Base-by-base conservation (phyloP, 306 rosid species). In the Lathyrus sativus region DNA sequence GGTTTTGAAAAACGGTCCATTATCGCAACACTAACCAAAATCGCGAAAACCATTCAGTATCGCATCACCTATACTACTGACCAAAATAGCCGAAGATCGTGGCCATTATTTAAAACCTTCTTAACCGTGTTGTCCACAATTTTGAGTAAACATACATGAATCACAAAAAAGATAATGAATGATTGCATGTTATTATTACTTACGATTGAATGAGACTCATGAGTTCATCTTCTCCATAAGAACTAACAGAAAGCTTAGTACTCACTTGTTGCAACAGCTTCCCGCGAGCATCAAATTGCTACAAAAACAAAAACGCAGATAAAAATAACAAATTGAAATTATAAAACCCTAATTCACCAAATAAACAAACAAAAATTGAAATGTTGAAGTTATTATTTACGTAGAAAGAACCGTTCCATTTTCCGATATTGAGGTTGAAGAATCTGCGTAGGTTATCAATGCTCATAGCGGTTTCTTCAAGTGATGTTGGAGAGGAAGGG, bases 161-260 rank as follows among this genome's bases (percentile, higher is more conserved):
- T 19, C 2, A 51, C 3, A 51, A 54, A 24, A 53, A 24, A 33
- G 7, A 33, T 1, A 26, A 41, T 11, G 3, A 62, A 2, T 15
- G 6, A 11, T 7, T 42, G 54, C 42, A 57, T 5, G 17, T 18
- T n/a, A 41, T 3, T 18, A 42, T 8, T 26, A 53, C 82, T 75
- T 85, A 93, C 99, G 96, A 85, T 82, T 93, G 99, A 79, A 90
- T 88, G 77, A 93, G 96, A 76, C 96, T 93, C 73, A 87, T 76
- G 78, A 93, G 97, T 75, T 93, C 92, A 81, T 82, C 90, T 67
- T 93, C 99, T 4, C 99, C 99, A 68, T 93, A 93, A 64, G 99
- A 85, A 83, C 90, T 88, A 14, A 61, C 96, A 1, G 96, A 78
- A 74, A 93, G 96, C 88, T 85, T 93, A 39, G 97, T 93, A 68